phyloP scores from a whole-genome alignment of 306 rosid genomes.

The Corylus americana region DNA sequence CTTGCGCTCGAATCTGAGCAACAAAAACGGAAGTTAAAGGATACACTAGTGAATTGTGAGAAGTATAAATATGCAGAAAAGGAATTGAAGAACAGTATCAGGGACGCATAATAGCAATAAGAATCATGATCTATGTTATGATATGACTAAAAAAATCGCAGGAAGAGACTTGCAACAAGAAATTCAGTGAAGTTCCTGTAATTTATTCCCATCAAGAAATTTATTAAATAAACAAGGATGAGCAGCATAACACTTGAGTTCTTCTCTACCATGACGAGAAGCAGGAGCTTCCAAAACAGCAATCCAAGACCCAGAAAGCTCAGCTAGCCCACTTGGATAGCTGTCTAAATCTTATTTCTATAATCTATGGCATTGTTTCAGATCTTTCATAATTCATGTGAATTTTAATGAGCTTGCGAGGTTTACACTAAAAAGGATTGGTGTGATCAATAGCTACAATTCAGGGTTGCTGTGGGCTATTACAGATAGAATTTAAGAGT shows the following conservation, averaged over 20 bases:
- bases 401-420: background rate
- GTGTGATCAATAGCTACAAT: background rate
- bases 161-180: no score
- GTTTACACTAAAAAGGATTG: no score
- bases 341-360: background rate
- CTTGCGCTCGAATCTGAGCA: constrained; percentile 73
- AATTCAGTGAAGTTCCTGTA: background rate
- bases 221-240: background rate
- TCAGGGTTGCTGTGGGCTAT: background rate
- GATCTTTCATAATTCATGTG: background rate
- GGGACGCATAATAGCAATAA: background rate
- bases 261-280: background rate
- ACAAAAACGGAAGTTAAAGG: constrained; percentile 26
- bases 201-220: background rate
- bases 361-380: background rate
- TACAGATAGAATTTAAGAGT: background rate
- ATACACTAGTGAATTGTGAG: background rate
- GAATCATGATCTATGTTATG: background rate
- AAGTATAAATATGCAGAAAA: background rate
- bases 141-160: background rate
- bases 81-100: no score
- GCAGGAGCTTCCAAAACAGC: background rate
- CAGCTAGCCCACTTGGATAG: background rate
- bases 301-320: background rate
- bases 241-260: background rate